Conservation (phyloP, 495 filamentous ascomycete species). For the Coniosporium apollinis region DNA sequence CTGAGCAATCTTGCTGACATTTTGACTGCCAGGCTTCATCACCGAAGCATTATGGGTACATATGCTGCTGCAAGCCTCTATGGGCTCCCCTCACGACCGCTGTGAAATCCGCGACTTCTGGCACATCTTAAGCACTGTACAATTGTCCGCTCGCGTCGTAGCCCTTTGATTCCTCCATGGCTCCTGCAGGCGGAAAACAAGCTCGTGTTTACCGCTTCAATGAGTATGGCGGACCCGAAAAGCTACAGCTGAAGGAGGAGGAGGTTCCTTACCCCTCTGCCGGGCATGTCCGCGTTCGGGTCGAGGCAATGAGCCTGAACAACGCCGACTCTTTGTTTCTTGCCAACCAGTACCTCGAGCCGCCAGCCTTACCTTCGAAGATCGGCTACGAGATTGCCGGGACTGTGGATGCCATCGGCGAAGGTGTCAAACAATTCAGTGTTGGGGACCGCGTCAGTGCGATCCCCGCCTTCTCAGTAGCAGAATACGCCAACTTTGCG, state of each 20-base stretch:
- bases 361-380: not conserved
- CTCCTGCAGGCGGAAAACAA: not conserved
- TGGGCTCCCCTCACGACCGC: too few species aligned
- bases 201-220: not conserved
- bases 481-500: not conserved
- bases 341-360: not conserved
- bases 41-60: too few species aligned
- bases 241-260: not conserved
- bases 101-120: too few species aligned
- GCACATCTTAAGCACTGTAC: too few species aligned
- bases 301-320: not conserved
- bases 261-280: not conserved
- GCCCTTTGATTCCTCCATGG: not conserved
- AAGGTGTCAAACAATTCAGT: conserved; percentile 42
- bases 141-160: not conserved
- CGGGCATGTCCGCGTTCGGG: not conserved
- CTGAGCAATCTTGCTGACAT: too few species aligned
- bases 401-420: conserved; percentile 41
- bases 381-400: conserved; percentile 59
- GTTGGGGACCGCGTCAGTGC: conserved; percentile 52
- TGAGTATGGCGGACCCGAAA: not conserved
- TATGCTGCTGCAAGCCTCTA: too few species aligned
- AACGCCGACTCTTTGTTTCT: not conserved
- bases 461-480: conserved; percentile 32
- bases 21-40: too few species aligned